Evolutionary conservation across 352 stramenopile species (phyloP).

Genomic region (Globisporangium recalcitrans): DNA sequence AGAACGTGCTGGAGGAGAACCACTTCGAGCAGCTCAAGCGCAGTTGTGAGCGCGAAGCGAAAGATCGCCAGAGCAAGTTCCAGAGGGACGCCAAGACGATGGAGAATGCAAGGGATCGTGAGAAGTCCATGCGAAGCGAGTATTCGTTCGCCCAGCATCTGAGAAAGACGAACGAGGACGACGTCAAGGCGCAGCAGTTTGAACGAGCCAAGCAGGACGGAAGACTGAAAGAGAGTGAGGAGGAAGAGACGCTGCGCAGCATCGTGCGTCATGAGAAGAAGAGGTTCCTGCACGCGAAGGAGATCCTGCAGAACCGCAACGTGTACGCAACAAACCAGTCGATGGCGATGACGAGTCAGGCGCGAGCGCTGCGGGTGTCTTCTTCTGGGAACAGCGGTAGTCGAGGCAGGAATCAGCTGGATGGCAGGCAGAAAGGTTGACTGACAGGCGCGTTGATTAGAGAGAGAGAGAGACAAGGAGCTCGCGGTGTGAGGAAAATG

Average conservation of each 20-base stretch:
- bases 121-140: conserved; percentile 38
- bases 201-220: conserved; percentile 35
- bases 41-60: conserved; percentile 52
- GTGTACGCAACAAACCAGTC: conserved; percentile 59
- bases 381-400: background rate
- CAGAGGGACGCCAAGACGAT: conserved; percentile 37
- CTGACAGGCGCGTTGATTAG: too few relatives aligned
- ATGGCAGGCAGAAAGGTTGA: background rate
- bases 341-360: conserved; percentile 27
- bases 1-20: conserved; percentile 78
- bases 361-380: conserved; percentile 14
- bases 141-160: conserved; percentile 18
- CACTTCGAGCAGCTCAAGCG: conserved; percentile 63
- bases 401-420: conserved; percentile 13
- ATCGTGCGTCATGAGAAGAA: conserved; percentile 63
- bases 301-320: conserved; percentile 57
- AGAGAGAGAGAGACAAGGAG: too few relatives aligned
- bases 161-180: conserved; percentile 26
- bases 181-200: conserved; percentile 20
- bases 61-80: conserved; percentile 40
- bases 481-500: too few relatives aligned
- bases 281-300: conserved; percentile 47
- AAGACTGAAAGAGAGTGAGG: conserved; percentile 32
- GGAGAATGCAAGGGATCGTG: conserved; percentile 37
- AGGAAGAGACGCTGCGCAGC: conserved; percentile 52